Conservation (phyloP, 228 moss, liverwort and hornwort genomes). For the Sphagnum fallax region DNA sequence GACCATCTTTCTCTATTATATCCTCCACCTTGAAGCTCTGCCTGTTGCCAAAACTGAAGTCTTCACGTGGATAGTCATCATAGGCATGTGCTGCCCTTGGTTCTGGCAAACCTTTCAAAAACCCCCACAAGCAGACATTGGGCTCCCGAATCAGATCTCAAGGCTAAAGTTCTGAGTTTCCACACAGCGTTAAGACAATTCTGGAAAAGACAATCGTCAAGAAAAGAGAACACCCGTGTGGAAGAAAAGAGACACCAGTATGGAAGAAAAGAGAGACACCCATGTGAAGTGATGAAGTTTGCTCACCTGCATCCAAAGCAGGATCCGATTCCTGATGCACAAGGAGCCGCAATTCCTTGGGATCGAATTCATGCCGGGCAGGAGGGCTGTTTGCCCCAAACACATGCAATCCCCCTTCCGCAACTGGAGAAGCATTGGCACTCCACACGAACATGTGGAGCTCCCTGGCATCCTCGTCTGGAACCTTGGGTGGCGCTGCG, state of each 20-base stretch:
- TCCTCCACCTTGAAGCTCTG: constrained; percentile 31
- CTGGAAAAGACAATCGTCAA: too few relatives aligned
- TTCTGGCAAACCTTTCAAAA: background rate
- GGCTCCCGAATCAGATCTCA: too few relatives aligned
- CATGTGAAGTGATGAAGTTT: too few relatives aligned
- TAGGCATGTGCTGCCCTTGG: constrained; percentile 11
- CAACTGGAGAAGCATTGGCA: constrained; percentile 46
- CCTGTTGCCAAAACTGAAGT: constrained; percentile 52
- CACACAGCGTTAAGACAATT: too few relatives aligned
- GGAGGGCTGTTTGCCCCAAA: constrained; percentile 4
- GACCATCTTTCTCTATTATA: constrained; percentile 27
- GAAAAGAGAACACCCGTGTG: too few relatives aligned
- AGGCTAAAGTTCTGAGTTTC: too few relatives aligned
- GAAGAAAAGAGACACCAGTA: too few relatives aligned
- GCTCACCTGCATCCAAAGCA: constrained; percentile 7
- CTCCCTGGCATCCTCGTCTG: constrained; percentile 47
- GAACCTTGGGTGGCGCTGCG: too few relatives aligned
- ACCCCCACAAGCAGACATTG: too few relatives aligned
- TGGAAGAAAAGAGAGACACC: too few relatives aligned
- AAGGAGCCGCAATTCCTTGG: constrained; percentile 69
- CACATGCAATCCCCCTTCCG: constrained; percentile 1
- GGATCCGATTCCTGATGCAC: constrained; percentile 43
- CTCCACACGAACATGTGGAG: constrained; percentile 69
- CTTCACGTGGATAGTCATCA: constrained; percentile 39
- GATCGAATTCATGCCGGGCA: constrained; percentile 45